Percentiles rank a stretch among this genome's conserved stretches.
phyloP scores from a whole-genome alignment of 257 asterid genomes.

The Jacaranda copaia region DNA sequence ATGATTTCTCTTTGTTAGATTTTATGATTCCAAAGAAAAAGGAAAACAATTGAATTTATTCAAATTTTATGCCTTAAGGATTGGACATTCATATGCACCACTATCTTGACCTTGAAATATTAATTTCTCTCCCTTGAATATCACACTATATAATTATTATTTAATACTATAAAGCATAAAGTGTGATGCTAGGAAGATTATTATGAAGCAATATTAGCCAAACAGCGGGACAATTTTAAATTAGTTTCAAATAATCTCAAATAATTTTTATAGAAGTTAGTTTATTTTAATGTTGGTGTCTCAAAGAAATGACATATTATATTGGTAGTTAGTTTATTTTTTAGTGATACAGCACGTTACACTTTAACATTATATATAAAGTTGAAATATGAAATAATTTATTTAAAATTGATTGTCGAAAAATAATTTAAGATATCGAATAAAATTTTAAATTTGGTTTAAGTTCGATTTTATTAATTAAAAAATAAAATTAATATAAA shows the following conservation, averaged over 20 bases:
- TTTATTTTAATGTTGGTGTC: background rate
- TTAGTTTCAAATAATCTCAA: background rate
- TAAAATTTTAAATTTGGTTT: too few species aligned
- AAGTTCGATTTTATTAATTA: too few species aligned
- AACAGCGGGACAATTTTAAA: background rate
- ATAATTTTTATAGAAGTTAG: background rate
- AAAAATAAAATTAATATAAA: too few species aligned
- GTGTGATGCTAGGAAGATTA: background rate
- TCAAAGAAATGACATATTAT: background rate
- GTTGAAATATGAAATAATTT: background rate
- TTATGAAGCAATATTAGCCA: background rate
- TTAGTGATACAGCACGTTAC: background rate
- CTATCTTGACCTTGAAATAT: background rate
- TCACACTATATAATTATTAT: background rate
- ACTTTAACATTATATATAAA: background rate
- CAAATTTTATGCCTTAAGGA: background rate
- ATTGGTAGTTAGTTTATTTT: background rate
- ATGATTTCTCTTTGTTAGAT: too few species aligned
- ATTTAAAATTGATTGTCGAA: too few species aligned
- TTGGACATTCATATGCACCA: conserved; percentile 11
- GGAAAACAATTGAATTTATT: background rate
- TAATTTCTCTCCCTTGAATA: background rate
- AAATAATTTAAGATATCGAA: too few species aligned
- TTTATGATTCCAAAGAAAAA: too few species aligned
- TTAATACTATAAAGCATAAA: background rate